Percentiles rank a stretch among this genome's conserved stretches.
Conservation (phyloP, 805 yeast genomes). For the Teunomyces funiuensis region DNA sequence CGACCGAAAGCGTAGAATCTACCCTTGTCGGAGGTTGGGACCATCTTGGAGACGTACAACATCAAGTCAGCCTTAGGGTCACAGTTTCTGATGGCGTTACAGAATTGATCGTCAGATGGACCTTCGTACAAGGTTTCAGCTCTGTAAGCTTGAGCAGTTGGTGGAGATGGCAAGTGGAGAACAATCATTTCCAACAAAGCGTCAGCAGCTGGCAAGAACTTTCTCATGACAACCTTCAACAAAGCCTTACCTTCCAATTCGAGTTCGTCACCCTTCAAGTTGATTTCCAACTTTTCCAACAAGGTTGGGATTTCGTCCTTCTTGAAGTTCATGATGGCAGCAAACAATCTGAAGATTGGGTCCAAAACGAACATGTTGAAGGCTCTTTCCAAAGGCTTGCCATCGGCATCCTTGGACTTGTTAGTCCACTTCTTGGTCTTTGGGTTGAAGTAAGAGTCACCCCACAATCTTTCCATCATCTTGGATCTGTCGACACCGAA, state of each 20-base stretch:
- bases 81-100: conserved; percentile 94
- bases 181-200: conserved; percentile 98
- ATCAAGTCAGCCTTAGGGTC: conserved; percentile 97
- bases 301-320: conserved; percentile 92
- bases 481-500: conserved; percentile 97
- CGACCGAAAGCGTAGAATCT: conserved; percentile 99
- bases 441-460: conserved; percentile 99
- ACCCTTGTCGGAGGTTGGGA: conserved; percentile 99
- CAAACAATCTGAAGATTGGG: conserved; percentile 97
- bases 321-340: conserved; percentile 98
- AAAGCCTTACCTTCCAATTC: conserved; percentile 98
- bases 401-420: conserved; percentile 94
- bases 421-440: conserved; percentile 99
- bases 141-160: conserved; percentile 98
- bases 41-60: conserved; percentile 99
- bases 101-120: conserved; percentile 89
- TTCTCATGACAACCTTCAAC: conserved; percentile 97
- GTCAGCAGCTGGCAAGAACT: conserved; percentile 99
- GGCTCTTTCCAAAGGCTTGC: conserved; percentile 96
- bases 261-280: conserved; percentile 94
- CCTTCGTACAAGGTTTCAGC: conserved; percentile 99
- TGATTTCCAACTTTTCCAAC: conserved; percentile 90
- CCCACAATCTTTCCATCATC: conserved; percentile 99
- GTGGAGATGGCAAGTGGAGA: conserved; percentile 98
- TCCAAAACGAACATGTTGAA: conserved; percentile 98